These are phyloP conservation scores for Mycena rebaudengoi DNA, from an alignment of 768 basidiomycete genomes.

Conservation along the genomic window DNA sequence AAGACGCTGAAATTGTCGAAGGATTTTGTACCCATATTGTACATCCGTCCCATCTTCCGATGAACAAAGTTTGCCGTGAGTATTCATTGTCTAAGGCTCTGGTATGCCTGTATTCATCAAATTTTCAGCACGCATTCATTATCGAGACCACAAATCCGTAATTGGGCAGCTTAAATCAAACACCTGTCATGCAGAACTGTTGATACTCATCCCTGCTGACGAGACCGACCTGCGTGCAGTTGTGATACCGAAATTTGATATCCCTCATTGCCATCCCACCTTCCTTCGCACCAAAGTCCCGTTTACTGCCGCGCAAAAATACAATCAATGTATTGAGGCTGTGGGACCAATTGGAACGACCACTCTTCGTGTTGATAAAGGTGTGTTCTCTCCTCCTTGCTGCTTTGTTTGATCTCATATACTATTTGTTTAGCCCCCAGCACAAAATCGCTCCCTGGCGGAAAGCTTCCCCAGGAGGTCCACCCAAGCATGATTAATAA, in stretches of 20 bases:
- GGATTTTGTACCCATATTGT: neutral
- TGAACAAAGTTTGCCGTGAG: neutral
- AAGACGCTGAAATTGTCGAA: neutral
- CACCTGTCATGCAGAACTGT: neutral
- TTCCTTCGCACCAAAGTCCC: neutral
- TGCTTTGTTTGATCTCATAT: too few species aligned
- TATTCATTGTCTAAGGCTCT: neutral
- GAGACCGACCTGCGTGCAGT: neutral
- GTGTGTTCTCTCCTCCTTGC: too few species aligned
- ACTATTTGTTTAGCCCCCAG: neutral
- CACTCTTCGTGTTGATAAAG: conserved; percentile 3
- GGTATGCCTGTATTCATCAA: neutral
- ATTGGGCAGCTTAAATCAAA: neutral
- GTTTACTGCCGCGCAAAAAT: neutral
- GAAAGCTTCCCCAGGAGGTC: neutral
- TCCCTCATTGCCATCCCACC: neutral
- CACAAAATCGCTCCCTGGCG: neutral
- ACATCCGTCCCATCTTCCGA: neutral
- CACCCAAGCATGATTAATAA: conserved; percentile 4
- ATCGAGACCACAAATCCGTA: neutral
- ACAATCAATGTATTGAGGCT: neutral
- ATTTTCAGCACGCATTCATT: conserved; percentile 2
- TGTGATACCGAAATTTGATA: neutral
- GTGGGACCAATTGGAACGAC: neutral
- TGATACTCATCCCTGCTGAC: neutral